Percentiles rank a stretch among this genome's conserved stretches.
phyloP scores from a whole-genome alignment of 2,329 filamentous ascomycete genomes.

The Trichophyton simii region DNA sequence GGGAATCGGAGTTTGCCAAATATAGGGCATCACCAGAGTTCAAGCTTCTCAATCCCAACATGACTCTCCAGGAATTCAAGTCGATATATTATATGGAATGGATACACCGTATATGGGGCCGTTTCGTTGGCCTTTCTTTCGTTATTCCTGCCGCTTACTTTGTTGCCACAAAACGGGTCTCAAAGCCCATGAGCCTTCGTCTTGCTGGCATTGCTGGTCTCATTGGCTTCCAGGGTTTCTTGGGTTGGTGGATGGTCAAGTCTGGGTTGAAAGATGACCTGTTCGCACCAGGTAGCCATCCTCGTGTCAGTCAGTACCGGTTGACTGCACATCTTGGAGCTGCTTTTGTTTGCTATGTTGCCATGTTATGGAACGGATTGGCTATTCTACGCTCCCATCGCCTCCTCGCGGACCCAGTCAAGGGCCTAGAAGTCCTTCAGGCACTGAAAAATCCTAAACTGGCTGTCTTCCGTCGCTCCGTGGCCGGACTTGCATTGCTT shows the following conservation, averaged over 20 bases:
- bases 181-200: slow-evolving; percentile 61
- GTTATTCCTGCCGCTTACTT: slow-evolving; percentile 82
- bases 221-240: slow-evolving; percentile 87
- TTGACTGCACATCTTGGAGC: slow-evolving; percentile 79
- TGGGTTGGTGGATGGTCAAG: slow-evolving; percentile 99
- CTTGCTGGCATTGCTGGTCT: slow-evolving; percentile 72
- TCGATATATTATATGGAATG: slow-evolving; percentile 99
- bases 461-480: slow-evolving; percentile 58
- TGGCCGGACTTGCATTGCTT: slow-evolving; percentile 57
- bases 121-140: slow-evolving; percentile 80
- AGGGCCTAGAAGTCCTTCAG: slow-evolving; percentile 48
- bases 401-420: slow-evolving; percentile 54
- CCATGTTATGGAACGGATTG: slow-evolving; percentile 86
- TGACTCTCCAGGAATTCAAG: slow-evolving; percentile 90
- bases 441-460: slow-evolving; percentile 56
- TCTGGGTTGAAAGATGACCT: slow-evolving; percentile 91
- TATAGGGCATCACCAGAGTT: slow-evolving; percentile 91
- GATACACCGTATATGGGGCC: slow-evolving; percentile 88
- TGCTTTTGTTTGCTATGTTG: slow-evolving; percentile 83
- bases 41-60: slow-evolving; percentile 78
- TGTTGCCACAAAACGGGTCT: slow-evolving; percentile 65
- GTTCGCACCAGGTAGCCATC: slow-evolving; percentile 79
- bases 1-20: slow-evolving; percentile 86
- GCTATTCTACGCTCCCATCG: slow-evolving; percentile 66
- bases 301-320: slow-evolving; percentile 87